Base-by-base conservation (phyloP, 192 early-diverging fungal genomes). In the Pecoramyces ruminantium region DNA sequence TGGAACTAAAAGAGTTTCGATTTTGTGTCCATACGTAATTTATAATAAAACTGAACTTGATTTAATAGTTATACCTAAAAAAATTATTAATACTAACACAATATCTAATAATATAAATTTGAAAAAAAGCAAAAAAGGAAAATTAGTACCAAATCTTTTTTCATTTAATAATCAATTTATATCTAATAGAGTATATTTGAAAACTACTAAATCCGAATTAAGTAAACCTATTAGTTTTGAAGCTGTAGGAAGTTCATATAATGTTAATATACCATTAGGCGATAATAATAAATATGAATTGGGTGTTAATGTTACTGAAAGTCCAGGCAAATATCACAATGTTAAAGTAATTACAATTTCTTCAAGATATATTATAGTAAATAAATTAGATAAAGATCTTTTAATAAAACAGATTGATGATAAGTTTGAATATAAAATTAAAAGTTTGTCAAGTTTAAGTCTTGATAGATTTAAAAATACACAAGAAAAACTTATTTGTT, bases 211-310 rank as follows among this genome's bases (percentile, higher is more conserved):
- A 27, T 93, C 94, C 0, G 93, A 95, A 2, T 95, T 93, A 94
- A 97, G 95, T 82, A 88, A 91, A 81, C 94, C 93, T 4, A 83
- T 97, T 77, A 98, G 96, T 86, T 98, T 99, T 84, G 97, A 99
- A 82, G 96, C 96, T 2, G 93, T 97, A 78, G 96, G 96, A 15
- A 95, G 92, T 81, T 88, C 92, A 14, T 90, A 92, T 80, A 94
- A 94, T 78, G 87, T 97, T 2, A 84, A 88, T 18, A 87, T 99
- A 29, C 91, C 91, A 28, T 87, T 89, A 4, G 85, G 84, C 34
- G 79, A 81, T 5, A 82, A 85, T 0, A 87, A 90, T 34, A 93
- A 93, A 77, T 86, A 92, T 28, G 94, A 96, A 79, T 51, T 98
- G 18, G 97, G 96, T 28, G 88, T 95, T 27, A 90, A 87, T 80